Evolutionary conservation across 768 basidiomycete genomes (phyloP), one percentile per base, ranked within the genome.

Genomic region (Cystofilobasidium ferigula): DNA sequence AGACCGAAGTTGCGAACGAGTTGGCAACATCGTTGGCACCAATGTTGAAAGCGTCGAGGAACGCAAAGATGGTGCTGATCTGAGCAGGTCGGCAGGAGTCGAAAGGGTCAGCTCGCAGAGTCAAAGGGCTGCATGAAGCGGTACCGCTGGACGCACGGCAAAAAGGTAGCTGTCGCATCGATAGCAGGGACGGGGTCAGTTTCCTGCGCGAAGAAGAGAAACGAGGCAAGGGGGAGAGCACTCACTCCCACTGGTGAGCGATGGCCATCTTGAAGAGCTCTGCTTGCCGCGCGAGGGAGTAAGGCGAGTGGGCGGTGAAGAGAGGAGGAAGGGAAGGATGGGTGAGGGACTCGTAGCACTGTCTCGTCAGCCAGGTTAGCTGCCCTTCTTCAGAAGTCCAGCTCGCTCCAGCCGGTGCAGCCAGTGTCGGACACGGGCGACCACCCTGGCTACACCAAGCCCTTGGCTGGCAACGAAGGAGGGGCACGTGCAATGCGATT

Each of bases 1-100:
- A 71, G n/a, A 78, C 74, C 10, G 75, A 76, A 8, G 76, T 78
- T 0, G 77, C 77, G 68, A 74, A 78, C 5, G 75, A 70, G 74
- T 76, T 76, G 66, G 73, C 72, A 42, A 76, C 73, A 56, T 32
- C 53, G 34, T 66, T 64, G 28, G 62, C 70, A 20, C 72, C 71
- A 34, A 71, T 70, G 61, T 69, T 71, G 73, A 69, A 79, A 0
- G 77, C 75, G 61, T 78, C 77, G 20, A 78, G 71, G 2, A 69
- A 64, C 26, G 73, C 71, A 68, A 78, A 77, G 61, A 78, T 73
- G 54, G 70, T 61, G 13, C 72, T 73, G 62, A 78, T 71, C 26
- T 48, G 47, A 48, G n/a, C n/a, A 48, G 47, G 4, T 5, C 9
- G 20, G 26, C 22, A 5, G 22, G n/a, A 10, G 22, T n/a, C 4